A percentile compares a stretch with the other conserved stretches of the same genome.
Conservation (phyloP, 768 basidiomycete genomes). For the Trametes gibbosa region DNA sequence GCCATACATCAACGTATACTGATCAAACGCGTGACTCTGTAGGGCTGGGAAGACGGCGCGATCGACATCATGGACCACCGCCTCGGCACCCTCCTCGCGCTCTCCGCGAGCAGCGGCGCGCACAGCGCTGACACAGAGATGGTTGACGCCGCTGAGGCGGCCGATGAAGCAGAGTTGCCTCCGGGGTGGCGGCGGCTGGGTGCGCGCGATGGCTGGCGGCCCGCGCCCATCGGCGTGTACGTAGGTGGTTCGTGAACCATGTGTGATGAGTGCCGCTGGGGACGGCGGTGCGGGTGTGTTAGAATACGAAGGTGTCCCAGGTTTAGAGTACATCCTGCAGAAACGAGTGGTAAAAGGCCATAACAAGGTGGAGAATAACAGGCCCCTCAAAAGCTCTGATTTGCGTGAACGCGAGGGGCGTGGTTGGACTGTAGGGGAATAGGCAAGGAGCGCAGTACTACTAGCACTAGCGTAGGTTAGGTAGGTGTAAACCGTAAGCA, state of each 20-base stretch:
- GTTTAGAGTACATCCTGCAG: not conserved
- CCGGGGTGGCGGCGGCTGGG: constrained; percentile 57
- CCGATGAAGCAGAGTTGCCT: constrained; percentile 16
- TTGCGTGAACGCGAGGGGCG: too few species aligned
- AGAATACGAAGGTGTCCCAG: not conserved
- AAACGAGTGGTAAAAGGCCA: not conserved
- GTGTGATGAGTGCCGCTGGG: not conserved
- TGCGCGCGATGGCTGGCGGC: constrained; percentile 48
- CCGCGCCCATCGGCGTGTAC: constrained; percentile 68
- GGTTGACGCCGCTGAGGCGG: not conserved
- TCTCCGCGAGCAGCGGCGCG: not conserved
- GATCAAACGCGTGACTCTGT: not conserved
- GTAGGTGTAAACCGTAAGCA: not conserved
- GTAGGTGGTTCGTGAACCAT: constrained; percentile 15
- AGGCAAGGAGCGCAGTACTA: too few species aligned
- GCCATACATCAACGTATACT: not conserved
- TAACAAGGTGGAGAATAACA: not conserved
- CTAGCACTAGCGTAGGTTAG: too few species aligned
- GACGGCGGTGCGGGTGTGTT: not conserved
- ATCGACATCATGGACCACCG: constrained; percentile 57
- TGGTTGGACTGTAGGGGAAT: too few species aligned
- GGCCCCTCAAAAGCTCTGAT: too few species aligned
- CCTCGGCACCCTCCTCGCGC: constrained; percentile 37
- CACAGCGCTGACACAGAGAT: not conserved
- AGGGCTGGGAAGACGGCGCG: constrained; percentile 53